Evolutionary conservation across 345 rosid species (phyloP).

Genomic region (Populus tremula): DNA sequence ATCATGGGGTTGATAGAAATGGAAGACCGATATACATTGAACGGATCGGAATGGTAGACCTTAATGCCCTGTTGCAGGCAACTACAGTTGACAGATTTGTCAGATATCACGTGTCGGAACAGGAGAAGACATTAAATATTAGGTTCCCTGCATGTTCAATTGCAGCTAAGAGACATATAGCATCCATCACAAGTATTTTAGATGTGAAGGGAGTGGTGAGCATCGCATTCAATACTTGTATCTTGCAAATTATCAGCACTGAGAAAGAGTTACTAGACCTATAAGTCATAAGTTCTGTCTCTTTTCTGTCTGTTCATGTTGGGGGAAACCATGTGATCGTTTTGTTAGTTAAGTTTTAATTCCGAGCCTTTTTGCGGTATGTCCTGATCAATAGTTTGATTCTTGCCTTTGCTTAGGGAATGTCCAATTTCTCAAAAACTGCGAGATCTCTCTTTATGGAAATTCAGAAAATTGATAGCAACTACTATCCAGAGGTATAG

Average conservation of each 20-base stretch:
- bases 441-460: slow-evolving; percentile 58
- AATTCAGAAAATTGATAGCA: slow-evolving; percentile 65
- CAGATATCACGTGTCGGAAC: slow-evolving; percentile 53
- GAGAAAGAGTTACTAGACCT: neutral
- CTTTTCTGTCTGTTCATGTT: neutral
- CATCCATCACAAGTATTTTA: slow-evolving; percentile 52
- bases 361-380: neutral
- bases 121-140: slow-evolving; percentile 49
- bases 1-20: slow-evolving; percentile 53
- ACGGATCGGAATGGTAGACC: slow-evolving; percentile 55
- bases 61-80: slow-evolving; percentile 41
- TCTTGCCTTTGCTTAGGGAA: slow-evolving; percentile 44
- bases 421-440: slow-evolving; percentile 64
- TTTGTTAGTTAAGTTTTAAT: neutral
- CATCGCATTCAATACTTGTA: neutral
- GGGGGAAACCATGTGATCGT: neutral
- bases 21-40: slow-evolving; percentile 64
- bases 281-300: neutral
- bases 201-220: slow-evolving; percentile 73
- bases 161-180: slow-evolving; percentile 55
- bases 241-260: neutral
- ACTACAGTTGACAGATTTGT: slow-evolving; percentile 48
- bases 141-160: slow-evolving; percentile 57
- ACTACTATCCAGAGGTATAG: slow-evolving; percentile 63
- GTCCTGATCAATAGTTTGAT: slow-evolving; percentile 11